Evolutionary conservation across 331 rosid species (phyloP), one percentile per base, ranked within the genome.

Genomic region (Prunus yedoensis): DNA sequence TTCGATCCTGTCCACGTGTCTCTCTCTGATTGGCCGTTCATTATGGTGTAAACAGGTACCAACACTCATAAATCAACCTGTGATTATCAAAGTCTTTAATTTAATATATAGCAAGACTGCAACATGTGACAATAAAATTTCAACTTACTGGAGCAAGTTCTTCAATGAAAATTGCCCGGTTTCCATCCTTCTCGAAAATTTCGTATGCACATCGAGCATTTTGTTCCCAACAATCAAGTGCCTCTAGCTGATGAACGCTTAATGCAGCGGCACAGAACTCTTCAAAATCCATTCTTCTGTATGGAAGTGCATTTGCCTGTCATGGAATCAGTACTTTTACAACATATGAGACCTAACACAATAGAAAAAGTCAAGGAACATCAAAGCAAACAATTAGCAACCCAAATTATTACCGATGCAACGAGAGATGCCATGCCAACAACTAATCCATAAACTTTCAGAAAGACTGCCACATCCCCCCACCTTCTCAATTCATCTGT

Each of bases 231-330:
- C 89, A 91, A 74, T 89, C 96, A 27, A 95, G 98, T 59, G 97
- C 99, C 88, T 92, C 99, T 13, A 95, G 93, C 88, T 95, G 98
- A 85, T 95, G 96, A 41, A 92, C 96, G 51, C 98, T 91, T 70
- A 88, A 77, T 27, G 97, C 87, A 86, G 99, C 93, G 0, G 97
- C 97, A 78, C 97, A 92, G 79, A 95, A 95, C 85, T 95, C 98
- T 78, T 92, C 98, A 82, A 90, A 95, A 77, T 95, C 98, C 99
- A 91, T 92, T 82, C 99, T 90, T 89, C 98, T 89, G 82, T 89
- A 95, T 78, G 92, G 99, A 61, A 95, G 91, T 74, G 96, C 70
- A 84, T 86, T 91, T 70, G 92, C 82, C 98, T 95, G 96, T 62
- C 84, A 80, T 59, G 68, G 69, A 71, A 84, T 73, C 61, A n/a